Evolutionary conservation across 1,284 basidiomycete species (phyloP), one percentile per base, ranked within the genome.

Genomic region (Pterulicium gracile): DNA sequence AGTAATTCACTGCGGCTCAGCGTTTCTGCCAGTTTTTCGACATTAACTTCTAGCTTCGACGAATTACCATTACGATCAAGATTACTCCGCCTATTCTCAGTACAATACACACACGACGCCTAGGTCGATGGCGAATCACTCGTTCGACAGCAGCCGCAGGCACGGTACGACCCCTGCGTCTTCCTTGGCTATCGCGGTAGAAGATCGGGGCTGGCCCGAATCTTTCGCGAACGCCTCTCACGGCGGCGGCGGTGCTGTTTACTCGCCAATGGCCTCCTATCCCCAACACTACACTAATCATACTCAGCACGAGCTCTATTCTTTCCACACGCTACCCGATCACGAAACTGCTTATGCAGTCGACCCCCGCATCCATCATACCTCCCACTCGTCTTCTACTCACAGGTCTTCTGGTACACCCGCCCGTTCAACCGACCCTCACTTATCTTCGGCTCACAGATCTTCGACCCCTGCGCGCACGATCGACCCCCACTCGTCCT

Each of bases 311-410:
- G 27, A 32, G 7, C 27, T n/a, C 27, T 32, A 32, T n/a, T 7
- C 27, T 10, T 10, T n/a, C 27, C 27, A 32, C n/a, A 32, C 27
- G 10, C 27, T n/a, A 32, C 27, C 27, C 27, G 27, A 32, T 32
- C 27, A 32, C 27, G 27, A 10, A 32, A 7, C 7, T 32, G 27
- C n/a, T 32, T 58, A 58, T 50, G 50, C 53, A 10, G 54, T 51
- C 5, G 56, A 57, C 18, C 48, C 57, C n/a, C 21, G 22, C 7
- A 32, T 24, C 43, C 43, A 20, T 10, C 43, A 23, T n/a, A n/a
- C n/a, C n/a, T n/a, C n/a, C n/a, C n/a, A n/a, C n/a, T n/a, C n/a
- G 7, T 32, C 27, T 32, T 32, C 27, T 7, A 32, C 27, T 32
- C 27, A 32, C n/a, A 32, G 27, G n/a, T 32, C 27, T 32, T 7